Evolutionary conservation across 345 rosid species (phyloP).

Genomic region (Hypericum androsaemum): DNA sequence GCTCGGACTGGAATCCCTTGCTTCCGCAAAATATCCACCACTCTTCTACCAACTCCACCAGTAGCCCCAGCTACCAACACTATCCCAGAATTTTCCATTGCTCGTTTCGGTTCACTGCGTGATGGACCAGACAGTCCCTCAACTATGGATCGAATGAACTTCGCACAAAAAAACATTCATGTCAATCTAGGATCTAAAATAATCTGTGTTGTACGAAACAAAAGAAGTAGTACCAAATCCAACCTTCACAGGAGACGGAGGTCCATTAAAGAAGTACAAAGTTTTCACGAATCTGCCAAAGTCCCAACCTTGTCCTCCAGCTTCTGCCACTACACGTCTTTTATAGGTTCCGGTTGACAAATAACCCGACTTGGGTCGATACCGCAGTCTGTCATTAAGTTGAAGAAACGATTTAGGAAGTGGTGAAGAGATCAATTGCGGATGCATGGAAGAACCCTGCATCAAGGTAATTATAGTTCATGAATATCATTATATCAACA

Average conservation of each 20-base stretch:
- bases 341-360: constrained; percentile 21
- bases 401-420: constrained; percentile 78
- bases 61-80: constrained; percentile 90
- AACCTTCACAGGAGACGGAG: constrained; percentile 84
- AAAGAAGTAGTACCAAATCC: not conserved
- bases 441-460: constrained; percentile 15
- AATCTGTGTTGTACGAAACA: not conserved
- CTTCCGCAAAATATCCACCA: constrained; percentile 49
- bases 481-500: too few species aligned
- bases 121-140: constrained; percentile 52
- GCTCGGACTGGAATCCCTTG: constrained; percentile 69
- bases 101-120: constrained; percentile 23
- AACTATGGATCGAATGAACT: constrained; percentile 59
- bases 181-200: constrained; percentile 14
- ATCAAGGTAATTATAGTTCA: too few species aligned
- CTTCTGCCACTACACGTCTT: constrained; percentile 28
- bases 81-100: constrained; percentile 49
- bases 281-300: constrained; percentile 81
- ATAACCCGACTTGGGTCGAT: constrained; percentile 23
- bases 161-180: constrained; percentile 15
- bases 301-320: constrained; percentile 67
- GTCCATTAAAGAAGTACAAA: constrained; percentile 69
- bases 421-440: constrained; percentile 24
- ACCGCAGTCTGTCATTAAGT: constrained; percentile 29
- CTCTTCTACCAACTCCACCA: constrained; percentile 91